Evolutionary conservation across 805 yeast genomes (phyloP).

Genomic region (Ogataea nonfermentans): DNA sequence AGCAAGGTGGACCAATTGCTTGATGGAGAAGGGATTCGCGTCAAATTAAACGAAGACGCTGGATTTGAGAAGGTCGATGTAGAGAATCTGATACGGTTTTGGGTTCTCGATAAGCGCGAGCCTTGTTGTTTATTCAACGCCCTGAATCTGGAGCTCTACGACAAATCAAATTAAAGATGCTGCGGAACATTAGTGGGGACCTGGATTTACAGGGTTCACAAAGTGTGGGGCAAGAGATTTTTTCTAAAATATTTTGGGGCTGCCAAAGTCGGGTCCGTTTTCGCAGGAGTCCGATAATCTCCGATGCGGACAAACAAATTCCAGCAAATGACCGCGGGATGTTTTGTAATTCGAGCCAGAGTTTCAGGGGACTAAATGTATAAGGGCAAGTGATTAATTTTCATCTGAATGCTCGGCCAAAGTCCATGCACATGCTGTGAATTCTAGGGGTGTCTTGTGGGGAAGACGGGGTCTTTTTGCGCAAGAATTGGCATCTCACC

Average conservation of each 20-base stretch:
- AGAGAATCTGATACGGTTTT: constrained; percentile 56
- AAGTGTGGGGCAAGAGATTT: constrained; percentile 6
- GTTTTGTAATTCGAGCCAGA: constrained; percentile 3
- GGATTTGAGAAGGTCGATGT: constrained; percentile 51
- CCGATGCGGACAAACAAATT: constrained; percentile 5
- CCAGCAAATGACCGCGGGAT: constrained; percentile 7
- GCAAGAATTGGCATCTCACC: constrained; percentile 1
- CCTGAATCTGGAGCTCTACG: constrained; percentile 63
- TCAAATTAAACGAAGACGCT: constrained; percentile 37
- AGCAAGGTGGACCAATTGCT: constrained; percentile 5
- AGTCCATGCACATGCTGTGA: background rate
- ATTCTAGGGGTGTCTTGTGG: constrained; percentile 10
- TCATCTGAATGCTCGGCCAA: too few relatives aligned
- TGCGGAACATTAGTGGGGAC: constrained; percentile 11
- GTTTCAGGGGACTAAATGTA: too few relatives aligned
- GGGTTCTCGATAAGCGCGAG: constrained; percentile 68
- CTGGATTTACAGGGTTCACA: constrained; percentile 4
- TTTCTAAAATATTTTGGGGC: background rate
- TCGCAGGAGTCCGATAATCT: constrained; percentile 12
- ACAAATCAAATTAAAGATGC: constrained; percentile 25
- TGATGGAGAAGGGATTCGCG: constrained; percentile 14
- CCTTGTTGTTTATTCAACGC: constrained; percentile 80
- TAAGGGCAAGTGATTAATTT: too few relatives aligned
- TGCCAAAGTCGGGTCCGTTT: constrained; percentile 9
- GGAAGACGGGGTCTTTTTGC: constrained; percentile 5